Evolutionary conservation across 2,329 filamentous ascomycete species (phyloP).

Genomic region (Verticillium tricorpus): DNA sequence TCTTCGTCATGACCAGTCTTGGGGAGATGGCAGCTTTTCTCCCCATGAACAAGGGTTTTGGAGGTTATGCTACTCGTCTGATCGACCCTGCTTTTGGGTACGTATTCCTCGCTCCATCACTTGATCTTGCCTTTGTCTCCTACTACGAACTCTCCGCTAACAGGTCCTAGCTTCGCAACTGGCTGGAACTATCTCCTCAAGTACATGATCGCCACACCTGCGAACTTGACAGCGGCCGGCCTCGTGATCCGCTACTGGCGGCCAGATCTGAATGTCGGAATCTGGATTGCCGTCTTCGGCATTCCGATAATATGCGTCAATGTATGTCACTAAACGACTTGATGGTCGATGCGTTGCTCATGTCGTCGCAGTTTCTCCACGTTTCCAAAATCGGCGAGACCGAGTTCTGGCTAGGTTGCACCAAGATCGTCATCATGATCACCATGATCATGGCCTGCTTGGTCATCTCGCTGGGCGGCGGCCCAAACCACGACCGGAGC

Average conservation of each 20-base stretch:
- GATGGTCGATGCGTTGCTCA: not conserved
- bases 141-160: not conserved
- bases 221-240: constrained; percentile 33
- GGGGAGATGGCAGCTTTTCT: constrained; percentile 27
- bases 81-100: constrained; percentile 25
- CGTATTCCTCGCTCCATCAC: not conserved
- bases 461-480: constrained; percentile 33
- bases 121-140: not conserved
- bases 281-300: constrained; percentile 31
- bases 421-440: constrained; percentile 39
- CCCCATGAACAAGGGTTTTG: constrained; percentile 22
- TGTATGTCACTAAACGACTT: constrained; percentile 11
- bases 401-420: constrained; percentile 31
- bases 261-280: constrained; percentile 29
- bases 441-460: constrained; percentile 32
- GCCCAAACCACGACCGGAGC: constrained; percentile 27
- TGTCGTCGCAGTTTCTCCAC: constrained; percentile 22
- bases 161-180: constrained; percentile 29
- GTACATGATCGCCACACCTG: constrained; percentile 32
- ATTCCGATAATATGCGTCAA: constrained; percentile 29
- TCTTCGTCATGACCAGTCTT: constrained; percentile 47
- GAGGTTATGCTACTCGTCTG: constrained; percentile 22
- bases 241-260: constrained; percentile 33
- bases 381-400: constrained; percentile 26
- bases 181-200: constrained; percentile 45